Base-by-base conservation (phyloP, 1,139 yeast genomes). In the Pichia sp. region DNA sequence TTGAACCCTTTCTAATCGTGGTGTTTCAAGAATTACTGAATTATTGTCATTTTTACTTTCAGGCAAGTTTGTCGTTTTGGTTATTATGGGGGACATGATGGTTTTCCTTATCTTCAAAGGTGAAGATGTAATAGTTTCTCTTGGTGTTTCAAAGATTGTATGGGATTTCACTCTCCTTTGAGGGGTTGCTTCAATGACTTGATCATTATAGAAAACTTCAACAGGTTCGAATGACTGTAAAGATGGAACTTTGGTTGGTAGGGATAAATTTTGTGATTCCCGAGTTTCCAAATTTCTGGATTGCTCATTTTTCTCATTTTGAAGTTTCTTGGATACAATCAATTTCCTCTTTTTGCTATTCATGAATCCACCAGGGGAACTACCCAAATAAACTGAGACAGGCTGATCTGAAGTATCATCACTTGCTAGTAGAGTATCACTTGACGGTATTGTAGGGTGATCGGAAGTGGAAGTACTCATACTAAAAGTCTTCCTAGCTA, bases 401-500 rank as follows among this genome's bases (percentile, higher is more conserved):
- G 34, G 25, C 8, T 6, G 7, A 14, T n/a, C n/a, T n/a, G n/a
- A n/a, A 5, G 11, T 4, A 10, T 26, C 24, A 14, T n/a, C 12
- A 20, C 20, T 20, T 26, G 5, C 14, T 15, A n/a, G 22, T 22
- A 32, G 12, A 26, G 10, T 10, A 22, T 22, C 25, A 11, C 5
- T 4, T 12, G 21, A 12, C 3, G 36, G 20, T 8, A n/a, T 14
- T 26, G 34, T 4, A 11, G 31, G 10, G 10, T 8, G 7, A 23
- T 6, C 4, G 20, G 31, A 15, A 1, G 53, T 43, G 4, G 49
- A 46, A 31, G 49, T 51, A 3, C 49, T 44, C 62, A 60, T 58
- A 31, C 55, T 58, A 40, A 60, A 58, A 6, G 60, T 54, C 39
- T 57, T 59, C 34, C 49, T 52, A 4, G 56, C 54, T 15, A 55